Evolutionary conservation across 225 moss, liverwort and hornwort species (phyloP), one percentile per base, ranked within the genome.

Genomic region (Bryum argenteum): DNA sequence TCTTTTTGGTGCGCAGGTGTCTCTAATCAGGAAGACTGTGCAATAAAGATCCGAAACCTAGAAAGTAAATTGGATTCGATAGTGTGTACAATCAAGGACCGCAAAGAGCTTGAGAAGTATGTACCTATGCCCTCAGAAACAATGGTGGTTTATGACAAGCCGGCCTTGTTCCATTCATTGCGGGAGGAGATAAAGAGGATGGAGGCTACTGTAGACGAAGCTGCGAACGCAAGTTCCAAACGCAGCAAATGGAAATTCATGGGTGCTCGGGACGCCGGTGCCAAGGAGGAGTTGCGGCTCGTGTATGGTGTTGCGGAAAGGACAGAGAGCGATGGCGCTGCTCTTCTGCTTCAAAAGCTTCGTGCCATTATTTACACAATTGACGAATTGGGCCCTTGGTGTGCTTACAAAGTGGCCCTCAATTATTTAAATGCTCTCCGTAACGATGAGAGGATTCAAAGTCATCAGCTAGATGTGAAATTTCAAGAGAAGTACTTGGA

Each of bases 191-290:
- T 98, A 66, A 98, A 98, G 78, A 75, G 80, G 74, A 98, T 98
- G 92, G 98, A 94, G 78, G 61, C 88, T 15, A 79, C 82, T 47
- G 98, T 94, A 38, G 98, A 98, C 62, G 89, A 94, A 81, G 94
- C 98, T 75, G 98, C 98, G 0, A 94, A 88, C 65, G 71, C 89
- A 62, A 98, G 98, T 75, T 89, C 89, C 41, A 92, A 89, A 71
- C 91, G 98, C 65, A 98, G 98, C 80, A 98, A 98, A 76, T 98
- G 98, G 98, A 85, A 88, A 78, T 98, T 98, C 67, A 98, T 98
- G 98, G 98, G 98, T 40, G 98, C 98, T 51, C 86, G 94, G 65
- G 94, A 98, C 78, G 98, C 98, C 44, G 98, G 98, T 61, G 79
- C 98, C 16, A 94, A 92, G 73, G 98, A 98, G 74, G 94, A 94